A percentile compares a stretch with the other conserved stretches of the same genome.
Evolutionary conservation across 306 rosid genomes (phyloP).

Genomic region (Casuarina equisetifolia): DNA sequence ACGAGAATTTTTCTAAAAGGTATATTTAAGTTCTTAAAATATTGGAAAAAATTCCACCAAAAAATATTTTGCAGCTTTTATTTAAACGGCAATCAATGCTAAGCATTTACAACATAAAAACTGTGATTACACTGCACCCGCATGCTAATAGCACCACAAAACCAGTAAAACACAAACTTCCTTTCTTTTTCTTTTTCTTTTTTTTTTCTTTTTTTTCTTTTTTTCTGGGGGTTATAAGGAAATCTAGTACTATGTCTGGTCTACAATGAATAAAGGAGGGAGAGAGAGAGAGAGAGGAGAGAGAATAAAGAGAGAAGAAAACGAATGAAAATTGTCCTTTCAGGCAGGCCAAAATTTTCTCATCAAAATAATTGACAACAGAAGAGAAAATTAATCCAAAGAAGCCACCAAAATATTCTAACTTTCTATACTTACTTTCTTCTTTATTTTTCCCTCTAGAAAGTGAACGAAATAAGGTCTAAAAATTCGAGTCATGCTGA

Average conservation of each 20-base stretch:
- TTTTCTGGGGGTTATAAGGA: no score
- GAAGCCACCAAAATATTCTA: no score
- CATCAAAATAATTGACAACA: no score
- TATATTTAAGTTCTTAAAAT: neutral
- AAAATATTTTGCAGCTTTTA: neutral
- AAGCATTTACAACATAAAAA: no score
- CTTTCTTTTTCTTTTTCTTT: neutral
- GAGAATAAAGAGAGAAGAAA: neutral
- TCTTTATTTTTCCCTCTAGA: no score
- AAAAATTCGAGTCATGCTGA: no score
- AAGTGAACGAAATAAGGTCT: no score
- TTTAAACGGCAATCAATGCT: no score
- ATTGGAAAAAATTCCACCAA: neutral
- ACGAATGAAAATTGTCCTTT: neutral
- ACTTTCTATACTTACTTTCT: no score
- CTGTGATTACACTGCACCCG: neutral
- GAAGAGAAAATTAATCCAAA: no score
- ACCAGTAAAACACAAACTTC: neutral
- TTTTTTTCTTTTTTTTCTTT: neutral
- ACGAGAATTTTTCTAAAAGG: neutral
- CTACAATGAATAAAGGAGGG: neutral
- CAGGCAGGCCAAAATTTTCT: no score
- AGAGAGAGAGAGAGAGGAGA: neutral
- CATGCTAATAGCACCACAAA: neutral
- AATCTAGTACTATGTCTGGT: neutral